Percentiles rank a stretch among this genome's conserved stretches.
phyloP scores from a whole-genome alignment of 805 yeast species.

The Saccharomycopsis sp. region DNA sequence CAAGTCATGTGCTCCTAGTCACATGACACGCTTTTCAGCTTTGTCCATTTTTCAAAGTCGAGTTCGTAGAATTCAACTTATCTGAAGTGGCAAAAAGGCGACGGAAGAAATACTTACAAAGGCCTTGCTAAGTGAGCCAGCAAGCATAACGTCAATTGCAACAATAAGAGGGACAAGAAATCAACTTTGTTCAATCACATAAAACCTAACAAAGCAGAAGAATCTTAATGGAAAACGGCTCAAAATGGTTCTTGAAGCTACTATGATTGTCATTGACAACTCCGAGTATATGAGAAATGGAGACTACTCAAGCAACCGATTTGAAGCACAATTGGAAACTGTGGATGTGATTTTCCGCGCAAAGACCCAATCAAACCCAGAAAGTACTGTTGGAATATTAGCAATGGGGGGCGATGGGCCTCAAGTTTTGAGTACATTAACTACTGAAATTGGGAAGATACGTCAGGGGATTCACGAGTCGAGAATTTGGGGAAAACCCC shows the following conservation, averaged over 20 bases:
- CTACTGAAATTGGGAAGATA: slow-evolving; percentile 80
- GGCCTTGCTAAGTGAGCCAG: not conserved
- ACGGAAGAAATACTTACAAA: not conserved
- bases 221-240: not conserved
- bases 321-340: slow-evolving; percentile 87
- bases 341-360: slow-evolving; percentile 81
- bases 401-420: slow-evolving; percentile 85
- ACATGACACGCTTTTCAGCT: not conserved
- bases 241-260: slow-evolving; percentile 89
- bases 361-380: slow-evolving; percentile 86
- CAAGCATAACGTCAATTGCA: not conserved
- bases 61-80: not conserved
- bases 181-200: not conserved
- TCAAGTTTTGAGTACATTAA: slow-evolving; percentile 80
- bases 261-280: slow-evolving; percentile 91
- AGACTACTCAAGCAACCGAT: slow-evolving; percentile 81
- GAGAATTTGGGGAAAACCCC: slow-evolving; percentile 58
- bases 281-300: slow-evolving; percentile 96
- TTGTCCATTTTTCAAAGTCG: not conserved
- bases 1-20: not conserved
- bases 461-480: slow-evolving; percentile 66
- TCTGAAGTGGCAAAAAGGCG: not conserved
- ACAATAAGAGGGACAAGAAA: too few species aligned
- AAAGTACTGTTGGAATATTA: slow-evolving; percentile 86
- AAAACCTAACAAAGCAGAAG: not conserved